These are phyloP conservation scores for Linderniella brevidens DNA, from an alignment of 257 asterid genomes.

Conservation along the genomic window DNA sequence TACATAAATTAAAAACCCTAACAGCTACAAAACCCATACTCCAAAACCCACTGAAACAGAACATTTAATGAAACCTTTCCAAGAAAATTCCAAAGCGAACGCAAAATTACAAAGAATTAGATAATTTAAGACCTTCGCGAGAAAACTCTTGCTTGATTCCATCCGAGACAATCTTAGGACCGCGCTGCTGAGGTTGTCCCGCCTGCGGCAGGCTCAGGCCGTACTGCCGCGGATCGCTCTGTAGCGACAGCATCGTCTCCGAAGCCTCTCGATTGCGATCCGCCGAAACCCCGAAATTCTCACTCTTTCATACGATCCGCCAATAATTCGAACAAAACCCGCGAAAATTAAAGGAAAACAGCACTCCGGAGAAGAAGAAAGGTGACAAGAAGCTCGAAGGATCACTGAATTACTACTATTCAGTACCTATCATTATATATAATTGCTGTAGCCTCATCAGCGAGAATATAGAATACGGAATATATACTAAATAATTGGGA, in stretches of 20 bases:
- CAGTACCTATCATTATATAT: too few species aligned
- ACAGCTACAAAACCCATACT: too few species aligned
- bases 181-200: slow-evolving; percentile 37
- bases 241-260: slow-evolving; percentile 72
- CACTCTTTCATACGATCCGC: background rate
- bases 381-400: too few species aligned
- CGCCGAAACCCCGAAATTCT: slow-evolving; percentile 12
- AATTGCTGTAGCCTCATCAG: too few species aligned
- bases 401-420: too few species aligned
- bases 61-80: background rate
- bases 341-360: background rate
- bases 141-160: slow-evolving; percentile 43
- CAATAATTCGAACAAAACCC: background rate
- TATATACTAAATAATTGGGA: too few species aligned
- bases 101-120: background rate
- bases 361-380: too few species aligned
- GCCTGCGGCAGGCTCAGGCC: slow-evolving; percentile 34
- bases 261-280: slow-evolving; percentile 16
- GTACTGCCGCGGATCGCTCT: slow-evolving; percentile 69
- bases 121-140: slow-evolving; percentile 36
- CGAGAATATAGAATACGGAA: too few species aligned
- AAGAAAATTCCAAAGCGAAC: background rate
- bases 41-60: slow-evolving; percentile 1
- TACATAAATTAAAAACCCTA: too few species aligned
- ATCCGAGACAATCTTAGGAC: slow-evolving; percentile 36